phyloP scores from a whole-genome alignment of 768 basidiomycete genomes.

The Russula vinacea region DNA sequence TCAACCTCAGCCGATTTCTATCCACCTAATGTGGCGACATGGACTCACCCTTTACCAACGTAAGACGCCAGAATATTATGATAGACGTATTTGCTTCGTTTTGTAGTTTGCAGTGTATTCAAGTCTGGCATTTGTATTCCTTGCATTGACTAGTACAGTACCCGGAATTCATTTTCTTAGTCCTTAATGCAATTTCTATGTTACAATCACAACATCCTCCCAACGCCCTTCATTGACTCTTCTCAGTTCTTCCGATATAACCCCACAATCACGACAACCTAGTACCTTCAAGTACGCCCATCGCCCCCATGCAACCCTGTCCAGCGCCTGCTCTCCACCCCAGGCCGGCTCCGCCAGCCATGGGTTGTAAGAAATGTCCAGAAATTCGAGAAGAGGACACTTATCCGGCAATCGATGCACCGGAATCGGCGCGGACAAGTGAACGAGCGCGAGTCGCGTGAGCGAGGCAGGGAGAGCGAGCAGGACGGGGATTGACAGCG shows the following conservation, averaged over 20 bases:
- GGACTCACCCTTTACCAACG: conserved; percentile 3
- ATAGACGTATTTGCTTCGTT: conserved; percentile 18
- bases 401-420: conserved; percentile 55
- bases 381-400: conserved; percentile 58
- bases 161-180: conserved; percentile 1
- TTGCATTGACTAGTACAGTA: background rate
- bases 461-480: conserved; percentile 61
- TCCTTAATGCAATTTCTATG: conserved; percentile 28
- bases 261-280: conserved; percentile 53
- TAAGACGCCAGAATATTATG: conserved; percentile 9
- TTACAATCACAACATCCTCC: conserved; percentile 57
- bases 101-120: conserved; percentile 28
- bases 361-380: conserved; percentile 67
- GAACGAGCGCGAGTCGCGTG: conserved; percentile 57
- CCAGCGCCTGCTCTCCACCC: conserved; percentile 41
- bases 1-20: conserved; percentile 22
- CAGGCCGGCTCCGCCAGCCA: conserved; percentile 40
- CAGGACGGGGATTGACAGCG: conserved; percentile 45
- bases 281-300: conserved; percentile 54
- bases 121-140: conserved; percentile 10
- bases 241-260: conserved; percentile 43
- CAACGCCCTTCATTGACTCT: conserved; percentile 60
- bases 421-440: conserved; percentile 47
- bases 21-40: conserved; percentile 13
- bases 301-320: conserved; percentile 55